Base-by-base conservation (phyloP, 768 basidiomycete genomes). In the Pleurotus tuoliensis region DNA sequence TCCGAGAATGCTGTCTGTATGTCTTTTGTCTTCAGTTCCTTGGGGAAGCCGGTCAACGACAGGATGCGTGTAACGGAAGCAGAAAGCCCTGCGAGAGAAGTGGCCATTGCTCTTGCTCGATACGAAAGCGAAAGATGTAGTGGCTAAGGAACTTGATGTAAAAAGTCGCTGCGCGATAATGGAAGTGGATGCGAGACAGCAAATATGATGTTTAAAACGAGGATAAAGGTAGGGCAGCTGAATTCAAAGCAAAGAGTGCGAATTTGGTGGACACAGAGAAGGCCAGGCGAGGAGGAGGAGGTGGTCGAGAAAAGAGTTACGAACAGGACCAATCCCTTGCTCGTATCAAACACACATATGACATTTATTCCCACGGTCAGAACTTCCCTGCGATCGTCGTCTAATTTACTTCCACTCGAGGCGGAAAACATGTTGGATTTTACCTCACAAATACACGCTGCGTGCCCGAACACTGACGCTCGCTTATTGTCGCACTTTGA, bases 41-140 rank as follows among this genome's bases (percentile, higher is more conserved):
- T 90, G 8, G 92, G 82, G 69, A 99, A 99, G 63, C 94, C 91
- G n/a, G 86, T 85, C 57, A 99, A 77, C 65, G 81, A 87, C 64
- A 99, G 87, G 67, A 99, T 96, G 61, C 95, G 89, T 49, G 97
- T 99, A 64, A 97, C 94, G 45, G 92, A 93, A 56, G 95, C 95
- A 58, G 95, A 94, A 63, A 95, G 82, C 62, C 87, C 84, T 59
- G 90, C 82, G 63, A 91, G 83, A 25, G 87, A 82, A 58, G 87
- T 72, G 62, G 88, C 78, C 88, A 90, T 90, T 67, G 63, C 47
- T 61, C 24, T 16, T 51, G 61, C 66, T 59, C 59, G 61, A 58
- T 57, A 59, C 59, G 64, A 62, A 64, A 63, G 59, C 56, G 54
- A 61, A 58, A 40, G 58, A 54, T 43, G 57, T 18, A 5, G 16